These are phyloP conservation scores for Neonectria coccinea DNA, from an alignment of 2,329 filamentous ascomycete species.

Conservation along the genomic window DNA sequence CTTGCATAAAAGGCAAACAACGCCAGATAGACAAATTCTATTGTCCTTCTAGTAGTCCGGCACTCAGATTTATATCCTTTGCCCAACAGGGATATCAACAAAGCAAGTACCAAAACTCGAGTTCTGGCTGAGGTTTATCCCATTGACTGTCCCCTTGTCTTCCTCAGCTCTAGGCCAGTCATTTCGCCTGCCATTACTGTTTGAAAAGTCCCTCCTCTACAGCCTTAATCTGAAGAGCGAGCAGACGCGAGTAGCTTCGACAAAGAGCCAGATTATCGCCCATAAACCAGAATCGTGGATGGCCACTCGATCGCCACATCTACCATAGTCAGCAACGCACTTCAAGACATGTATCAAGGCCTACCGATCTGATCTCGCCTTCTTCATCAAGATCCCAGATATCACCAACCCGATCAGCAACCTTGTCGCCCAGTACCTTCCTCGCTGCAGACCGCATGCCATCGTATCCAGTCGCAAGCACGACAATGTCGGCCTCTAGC, in stretches of 20 bases:
- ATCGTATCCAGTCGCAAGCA: slow-evolving; percentile 57
- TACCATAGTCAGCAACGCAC: not conserved
- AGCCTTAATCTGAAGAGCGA: slow-evolving; percentile 32
- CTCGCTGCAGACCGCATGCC: slow-evolving; percentile 52
- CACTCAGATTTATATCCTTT: no score
- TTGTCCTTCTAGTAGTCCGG: no score
- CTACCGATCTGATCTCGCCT: slow-evolving; percentile 28
- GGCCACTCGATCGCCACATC: slow-evolving; percentile 31
- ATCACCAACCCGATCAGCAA: slow-evolving; percentile 42
- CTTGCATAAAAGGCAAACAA: no score
- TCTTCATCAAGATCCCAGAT: slow-evolving; percentile 28
- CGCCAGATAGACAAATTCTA: no score
- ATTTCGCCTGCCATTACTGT: not conserved
- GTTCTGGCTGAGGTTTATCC: no score
- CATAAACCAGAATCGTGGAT: slow-evolving; percentile 31
- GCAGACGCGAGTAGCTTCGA: slow-evolving; percentile 22
- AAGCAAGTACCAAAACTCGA: no score
- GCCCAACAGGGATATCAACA: no score
- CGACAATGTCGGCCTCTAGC: slow-evolving; percentile 55
- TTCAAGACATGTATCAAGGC: not conserved
- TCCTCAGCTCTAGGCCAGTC: no score
- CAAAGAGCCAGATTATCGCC: slow-evolving; percentile 28
- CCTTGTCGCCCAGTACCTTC: slow-evolving; percentile 52
- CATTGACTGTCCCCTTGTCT: no score
- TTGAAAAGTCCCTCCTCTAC: slow-evolving; percentile 12